Base-by-base conservation (phyloP, 768 basidiomycete genomes). In the Leccinum pellstonianum region DNA sequence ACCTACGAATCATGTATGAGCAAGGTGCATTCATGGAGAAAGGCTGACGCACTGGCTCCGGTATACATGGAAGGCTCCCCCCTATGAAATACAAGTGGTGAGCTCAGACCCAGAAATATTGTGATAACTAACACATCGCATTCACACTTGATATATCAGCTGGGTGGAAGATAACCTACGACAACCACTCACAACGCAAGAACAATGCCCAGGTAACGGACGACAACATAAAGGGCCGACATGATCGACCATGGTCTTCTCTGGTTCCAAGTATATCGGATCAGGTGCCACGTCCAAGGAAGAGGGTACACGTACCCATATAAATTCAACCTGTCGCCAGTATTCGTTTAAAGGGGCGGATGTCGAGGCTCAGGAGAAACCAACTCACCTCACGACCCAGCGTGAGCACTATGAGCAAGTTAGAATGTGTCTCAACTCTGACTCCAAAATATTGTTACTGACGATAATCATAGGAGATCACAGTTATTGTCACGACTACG, bases 191-290 rank as follows among this genome's bases (percentile, higher is more conserved):
- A 61, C 60, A 61, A 52, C 17, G 60, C 50, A 43, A 57, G 38
- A 27, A 48, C 43, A 23, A 61, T 52, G 5, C 60, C 60, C 25
- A 61, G 14, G 23, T 61, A 61, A 47, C 60, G 60, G 35, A 61
- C 25, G n/a, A 52, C 12, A 51, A 53, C 29, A 53, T 61, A 61
- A 21, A 61, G 60, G 43, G 27, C 21, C 8, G 60, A 61, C 60
- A 61, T 53, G 38, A 56, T 25, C 19, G 60, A 61, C 51, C 50
- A 57, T n/a, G 60, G 52, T 48, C 41, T 52, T 48, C 55, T 35
- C 60, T 61, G 23, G 12, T 10, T 11, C 15, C 9, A 31, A 33
- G 35, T 53, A 9, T 37, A 19, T n/a, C 21, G 43, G 25, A 31
- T 29, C 6, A 48, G 1, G 46, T 11, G 21, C 25, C n/a, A 55